Percentiles rank a stretch among this genome's conserved stretches.
These are phyloP conservation scores for Aaosphaeria pasadenensis DNA, from an alignment of 2,329 filamentous ascomycete species.

Conservation along the genomic window DNA sequence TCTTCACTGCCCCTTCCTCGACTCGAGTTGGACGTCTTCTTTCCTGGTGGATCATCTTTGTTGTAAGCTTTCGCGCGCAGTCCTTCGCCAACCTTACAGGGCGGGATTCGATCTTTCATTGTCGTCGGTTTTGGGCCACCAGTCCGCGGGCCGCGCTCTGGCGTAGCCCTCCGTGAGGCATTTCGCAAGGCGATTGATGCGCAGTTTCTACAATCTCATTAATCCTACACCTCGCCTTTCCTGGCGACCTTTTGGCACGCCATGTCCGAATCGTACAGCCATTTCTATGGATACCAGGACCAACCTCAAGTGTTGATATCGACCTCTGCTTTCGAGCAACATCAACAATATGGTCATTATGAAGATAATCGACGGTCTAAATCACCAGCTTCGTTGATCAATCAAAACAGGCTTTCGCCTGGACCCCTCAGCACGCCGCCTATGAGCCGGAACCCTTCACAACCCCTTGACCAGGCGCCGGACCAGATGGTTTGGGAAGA, in stretches of 20 bases:
- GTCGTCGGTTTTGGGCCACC: conserved; percentile 17
- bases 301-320: conserved; percentile 15
- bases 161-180: conserved; percentile 20
- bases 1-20: conserved; percentile 27
- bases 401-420: conserved; percentile 32
- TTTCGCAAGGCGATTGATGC: conserved; percentile 23
- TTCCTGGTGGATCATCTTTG: conserved; percentile 12
- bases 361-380: conserved; percentile 27
- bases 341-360: conserved; percentile 11
- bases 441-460: conserved; percentile 29
- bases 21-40: conserved; percentile 22
- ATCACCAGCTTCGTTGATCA: conserved; percentile 33
- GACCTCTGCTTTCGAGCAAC: conserved; percentile 11
- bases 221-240: conserved; percentile 9
- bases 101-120: conserved; percentile 14
- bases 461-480: conserved; percentile 22
- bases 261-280: conserved; percentile 25
- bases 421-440: conserved; percentile 31
- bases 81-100: neutral
- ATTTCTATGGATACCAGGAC: conserved; percentile 17
- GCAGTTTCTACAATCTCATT: conserved; percentile 19
- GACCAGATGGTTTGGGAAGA: conserved; percentile 31
- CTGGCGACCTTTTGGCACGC: conserved; percentile 13
- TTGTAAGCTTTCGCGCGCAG: conserved; percentile 9
- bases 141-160: conserved; percentile 20